phyloP scores from a whole-genome alignment of 148 eudicot species.

The Silene latifolia region DNA sequence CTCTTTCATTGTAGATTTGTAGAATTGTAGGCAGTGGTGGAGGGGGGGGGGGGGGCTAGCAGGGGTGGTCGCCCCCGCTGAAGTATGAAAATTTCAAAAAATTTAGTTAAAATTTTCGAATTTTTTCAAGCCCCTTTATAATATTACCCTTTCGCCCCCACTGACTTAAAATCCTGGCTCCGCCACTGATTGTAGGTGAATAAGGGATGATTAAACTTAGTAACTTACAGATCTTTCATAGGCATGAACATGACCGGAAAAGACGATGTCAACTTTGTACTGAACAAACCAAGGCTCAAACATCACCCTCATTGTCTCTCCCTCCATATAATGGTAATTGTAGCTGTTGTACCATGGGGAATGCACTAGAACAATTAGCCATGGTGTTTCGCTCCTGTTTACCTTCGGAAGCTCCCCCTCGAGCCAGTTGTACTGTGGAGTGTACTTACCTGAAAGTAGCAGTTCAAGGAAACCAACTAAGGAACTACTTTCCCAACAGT shows the following conservation, averaged over 20 bases:
- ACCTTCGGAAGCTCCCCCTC: conserved; percentile 72
- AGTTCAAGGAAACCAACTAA: neutral
- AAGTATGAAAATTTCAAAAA: too few species aligned
- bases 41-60: too few species aligned
- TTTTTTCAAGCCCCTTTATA: too few species aligned
- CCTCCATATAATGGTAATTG: conserved; percentile 89
- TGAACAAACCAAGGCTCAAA: conserved; percentile 57
- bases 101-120: too few species aligned
- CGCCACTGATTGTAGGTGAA: neutral
- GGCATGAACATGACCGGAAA: conserved; percentile 46
- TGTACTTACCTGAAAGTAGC: conserved; percentile 51
- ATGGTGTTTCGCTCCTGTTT: conserved; percentile 79
- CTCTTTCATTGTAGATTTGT: neutral
- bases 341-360: conserved; percentile 90
- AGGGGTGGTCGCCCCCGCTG: too few species aligned
- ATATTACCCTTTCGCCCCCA: too few species aligned
- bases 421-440: conserved; percentile 84
- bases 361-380: conserved; percentile 77
- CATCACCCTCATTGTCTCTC: conserved; percentile 85
- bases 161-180: too few species aligned
- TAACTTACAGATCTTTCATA: conserved; percentile 41
- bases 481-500: neutral
- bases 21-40: neutral
- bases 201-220: neutral
- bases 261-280: conserved; percentile 38